Evolutionary conservation across 805 yeast species (phyloP).

Genomic region (Komagataella populi): DNA sequence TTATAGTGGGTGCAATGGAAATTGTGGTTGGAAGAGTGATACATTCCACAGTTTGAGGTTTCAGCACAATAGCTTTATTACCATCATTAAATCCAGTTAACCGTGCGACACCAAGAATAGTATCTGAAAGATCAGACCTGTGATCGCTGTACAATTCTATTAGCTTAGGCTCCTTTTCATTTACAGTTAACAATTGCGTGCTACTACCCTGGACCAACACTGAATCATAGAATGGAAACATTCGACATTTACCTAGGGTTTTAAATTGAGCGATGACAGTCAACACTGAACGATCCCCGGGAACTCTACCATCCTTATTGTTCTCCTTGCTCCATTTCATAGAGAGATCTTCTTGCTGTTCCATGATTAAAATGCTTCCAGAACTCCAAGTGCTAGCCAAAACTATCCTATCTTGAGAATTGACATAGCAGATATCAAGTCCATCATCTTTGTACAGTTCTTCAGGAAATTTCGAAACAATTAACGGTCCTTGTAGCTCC

Average conservation of each 20-base stretch:
- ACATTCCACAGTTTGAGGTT: not conserved
- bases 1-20: not conserved
- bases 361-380: constrained; percentile 15
- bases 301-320: not conserved
- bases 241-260: not conserved
- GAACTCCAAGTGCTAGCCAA: constrained; percentile 8
- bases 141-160: not conserved
- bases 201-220: not conserved
- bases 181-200: not conserved
- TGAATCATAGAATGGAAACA: not conserved
- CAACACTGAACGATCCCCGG: not conserved
- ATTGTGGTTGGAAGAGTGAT: not conserved
- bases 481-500: constrained; percentile 38
- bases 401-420: constrained; percentile 10
- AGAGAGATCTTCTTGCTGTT: constrained; percentile 17
- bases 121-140: not conserved
- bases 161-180: not conserved
- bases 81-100: not conserved
- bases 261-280: not conserved
- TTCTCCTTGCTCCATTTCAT: constrained; percentile 20
- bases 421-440: constrained; percentile 15
- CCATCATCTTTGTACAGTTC: constrained; percentile 33
- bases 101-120: not conserved
- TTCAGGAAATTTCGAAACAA: constrained; percentile 40
- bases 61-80: not conserved